Evolutionary conservation across 2,329 filamentous ascomycete species (phyloP), one percentile per base, ranked within the genome.

Genomic region (Cadophora sp.): DNA sequence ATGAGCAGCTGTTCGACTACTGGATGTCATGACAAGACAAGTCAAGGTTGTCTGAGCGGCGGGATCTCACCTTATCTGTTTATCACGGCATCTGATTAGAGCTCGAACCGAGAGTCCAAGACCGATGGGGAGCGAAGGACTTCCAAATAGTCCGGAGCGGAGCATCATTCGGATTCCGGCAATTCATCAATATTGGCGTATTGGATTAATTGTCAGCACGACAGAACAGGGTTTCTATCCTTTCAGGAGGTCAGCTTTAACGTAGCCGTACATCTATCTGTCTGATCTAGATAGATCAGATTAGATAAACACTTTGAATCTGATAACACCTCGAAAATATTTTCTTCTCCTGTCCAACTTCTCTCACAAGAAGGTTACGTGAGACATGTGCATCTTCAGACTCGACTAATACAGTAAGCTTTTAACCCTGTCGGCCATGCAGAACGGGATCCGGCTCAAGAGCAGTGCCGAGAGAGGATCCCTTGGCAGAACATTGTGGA

Each of bases 31-130:
- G 51, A 55, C 51, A 55, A 55, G 51, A 27, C 31, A n/a, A n/a
- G n/a, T n/a, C n/a, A n/a, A n/a, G n/a, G n/a, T n/a, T n/a, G n/a
- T 51, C 4, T 55, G 51, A 19, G 27, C 22, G 27, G 27, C 51
- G 51, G 27, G 27, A 31, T 55, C 51, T 55, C 26, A 55, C 40
- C 51, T 34, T 55, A 55, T 22, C 31, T 34, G 11, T 56, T 34
- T 56, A 56, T 56, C 53, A n/a, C 31, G 53, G 29, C 31, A 56
- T 56, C 53, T 56, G 53, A 56, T 56, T 56, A 56, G 53, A 56
- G 53, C 53, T 29, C 53, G 9, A 56, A 29, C 53, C 53, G 53
- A 56, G 53, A 37, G 6, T 11, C 53, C 29, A 37, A 37, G 53
- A 34, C 27, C 27, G 53, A 37, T 29, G 37, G 24, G 53, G 29